Conservation (phyloP, 73 alveolate genomes). For the Paramecium primaurelia region DNA sequence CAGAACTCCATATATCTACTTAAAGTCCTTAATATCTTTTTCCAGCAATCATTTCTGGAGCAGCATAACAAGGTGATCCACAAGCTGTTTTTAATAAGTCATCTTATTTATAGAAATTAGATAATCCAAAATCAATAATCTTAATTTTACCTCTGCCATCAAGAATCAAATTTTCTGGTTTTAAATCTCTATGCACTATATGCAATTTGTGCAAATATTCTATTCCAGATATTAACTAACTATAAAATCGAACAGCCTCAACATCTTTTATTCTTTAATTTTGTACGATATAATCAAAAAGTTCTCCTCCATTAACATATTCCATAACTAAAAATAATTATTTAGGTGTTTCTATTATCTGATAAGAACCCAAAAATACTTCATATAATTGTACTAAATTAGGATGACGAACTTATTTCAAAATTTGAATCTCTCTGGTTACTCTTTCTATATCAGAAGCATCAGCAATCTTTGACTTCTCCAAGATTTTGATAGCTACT, state of each 20-base stretch:
- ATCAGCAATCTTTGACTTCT: constrained; percentile 76
- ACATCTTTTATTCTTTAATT: constrained; percentile 78
- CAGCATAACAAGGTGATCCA: constrained; percentile 98
- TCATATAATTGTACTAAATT: constrained; percentile 85
- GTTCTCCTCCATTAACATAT: constrained; percentile 92
- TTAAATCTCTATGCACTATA: constrained; percentile 90
- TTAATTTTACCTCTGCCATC: constrained; percentile 79
- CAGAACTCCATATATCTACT: constrained; percentile 87
- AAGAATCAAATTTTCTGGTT: constrained; percentile 93
- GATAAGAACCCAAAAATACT: constrained; percentile 16
- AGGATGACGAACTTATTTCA: constrained; percentile 91
- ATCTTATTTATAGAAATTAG: constrained; percentile 78
- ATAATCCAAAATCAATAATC: constrained; percentile 93
- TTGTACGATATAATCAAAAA: constrained; percentile 86
- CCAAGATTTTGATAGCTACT: constrained; percentile 81
- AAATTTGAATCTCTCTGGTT: constrained; percentile 90
- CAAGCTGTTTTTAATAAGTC: constrained; percentile 94
- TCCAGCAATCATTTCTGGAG: constrained; percentile 96
- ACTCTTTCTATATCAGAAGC: constrained; percentile 91
- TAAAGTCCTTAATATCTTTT: constrained; percentile 73
- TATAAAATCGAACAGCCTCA: constrained; percentile 84
- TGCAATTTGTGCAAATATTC: constrained; percentile 87
- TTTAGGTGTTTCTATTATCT: constrained; percentile 74
- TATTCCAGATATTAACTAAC: constrained; percentile 86
- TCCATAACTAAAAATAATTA: constrained; percentile 91